A percentile compares a stretch with the other conserved stretches of the same genome.
phyloP scores from a whole-genome alignment of 768 basidiomycete genomes.

The Lentinula edodes region DNA sequence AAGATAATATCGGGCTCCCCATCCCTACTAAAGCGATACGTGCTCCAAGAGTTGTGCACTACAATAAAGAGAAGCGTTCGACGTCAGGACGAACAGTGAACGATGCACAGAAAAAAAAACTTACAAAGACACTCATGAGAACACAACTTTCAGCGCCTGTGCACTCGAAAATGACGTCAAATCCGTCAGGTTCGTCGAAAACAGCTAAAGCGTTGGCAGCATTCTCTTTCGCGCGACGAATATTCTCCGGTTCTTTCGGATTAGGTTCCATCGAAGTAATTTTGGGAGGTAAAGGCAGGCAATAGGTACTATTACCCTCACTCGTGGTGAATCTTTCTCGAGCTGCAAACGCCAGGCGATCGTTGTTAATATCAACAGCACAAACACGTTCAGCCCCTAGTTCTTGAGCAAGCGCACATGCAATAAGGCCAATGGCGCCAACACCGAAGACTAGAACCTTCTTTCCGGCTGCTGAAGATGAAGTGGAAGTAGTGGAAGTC shows the following conservation, averaged over 20 bases:
- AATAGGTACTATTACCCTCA: constrained; percentile 65
- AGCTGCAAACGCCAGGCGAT: constrained; percentile 75
- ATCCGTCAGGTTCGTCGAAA: constrained; percentile 68
- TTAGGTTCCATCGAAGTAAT: constrained; percentile 22
- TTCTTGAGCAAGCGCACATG: constrained; percentile 71
- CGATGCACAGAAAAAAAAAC: constrained; percentile 22
- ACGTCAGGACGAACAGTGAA: not conserved
- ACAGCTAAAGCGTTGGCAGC: constrained; percentile 43
- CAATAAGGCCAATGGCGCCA: constrained; percentile 90
- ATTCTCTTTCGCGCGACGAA: constrained; percentile 55
- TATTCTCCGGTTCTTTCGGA: constrained; percentile 45
- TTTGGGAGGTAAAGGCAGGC: constrained; percentile 32
- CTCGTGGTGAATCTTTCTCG: constrained; percentile 45
- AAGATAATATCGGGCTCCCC: constrained; percentile 73
- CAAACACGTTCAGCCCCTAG: constrained; percentile 68
- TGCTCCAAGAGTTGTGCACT: constrained; percentile 82
- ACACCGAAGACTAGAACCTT: constrained; percentile 86
- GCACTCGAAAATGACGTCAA: constrained; percentile 93
- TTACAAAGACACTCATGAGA: constrained; percentile 85
- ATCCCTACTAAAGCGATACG: constrained; percentile 94
- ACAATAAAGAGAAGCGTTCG: constrained; percentile 8
- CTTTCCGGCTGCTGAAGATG: constrained; percentile 40
- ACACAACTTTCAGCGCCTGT: constrained; percentile 91
- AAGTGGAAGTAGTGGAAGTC: constrained; percentile 22
- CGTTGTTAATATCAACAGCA: constrained; percentile 80